Percentiles rank a stretch among this genome's conserved stretches.
phyloP scores from a whole-genome alignment of 305 asterid genomes.

The Lippia alba region DNA sequence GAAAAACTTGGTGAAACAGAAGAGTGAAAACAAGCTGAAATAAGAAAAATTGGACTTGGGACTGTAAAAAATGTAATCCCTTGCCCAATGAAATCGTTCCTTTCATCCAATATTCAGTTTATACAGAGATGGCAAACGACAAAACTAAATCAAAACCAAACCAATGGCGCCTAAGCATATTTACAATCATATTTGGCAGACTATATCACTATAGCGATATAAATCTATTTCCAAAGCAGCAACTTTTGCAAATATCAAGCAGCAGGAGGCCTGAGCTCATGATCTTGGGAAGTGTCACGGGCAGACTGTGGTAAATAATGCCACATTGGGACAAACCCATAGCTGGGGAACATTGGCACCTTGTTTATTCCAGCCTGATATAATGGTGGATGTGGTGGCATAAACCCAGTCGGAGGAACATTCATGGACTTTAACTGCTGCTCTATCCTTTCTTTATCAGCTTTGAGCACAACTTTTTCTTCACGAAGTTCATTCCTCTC shows the following conservation, averaged over 20 bases:
- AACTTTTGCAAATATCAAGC: slow-evolving; percentile 48
- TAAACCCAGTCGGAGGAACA: slow-evolving; percentile 48
- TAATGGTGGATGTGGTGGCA: slow-evolving; percentile 51
- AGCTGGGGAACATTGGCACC: slow-evolving; percentile 63
- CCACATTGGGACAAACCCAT: slow-evolving; percentile 76
- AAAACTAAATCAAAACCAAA: not conserved
- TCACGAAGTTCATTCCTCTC: slow-evolving; percentile 83
- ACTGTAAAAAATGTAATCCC: not conserved
- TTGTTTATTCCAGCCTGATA: slow-evolving; percentile 54
- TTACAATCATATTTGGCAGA: slow-evolving; percentile 39
- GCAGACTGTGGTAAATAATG: slow-evolving; percentile 64
- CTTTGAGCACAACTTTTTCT: slow-evolving; percentile 65
- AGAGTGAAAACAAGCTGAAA: not conserved
- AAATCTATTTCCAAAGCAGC: slow-evolving; percentile 23
- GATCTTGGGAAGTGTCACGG: slow-evolving; percentile 74
- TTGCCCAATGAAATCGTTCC: slow-evolving; percentile 14
- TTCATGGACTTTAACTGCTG: slow-evolving; percentile 59
- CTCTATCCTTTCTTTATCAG: slow-evolving; percentile 64
- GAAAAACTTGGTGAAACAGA: not conserved
- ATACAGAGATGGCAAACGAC: slow-evolving; percentile 11
- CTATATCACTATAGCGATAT: slow-evolving; percentile 20
- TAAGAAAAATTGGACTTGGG: not conserved
- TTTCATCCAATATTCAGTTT: slow-evolving; percentile 1
- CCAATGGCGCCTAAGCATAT: slow-evolving; percentile 31
- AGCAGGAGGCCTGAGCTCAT: slow-evolving; percentile 78